These are phyloP conservation scores for Simmondsia chinensis DNA, from an alignment of 148 eudicot species.

Conservation along the genomic window DNA sequence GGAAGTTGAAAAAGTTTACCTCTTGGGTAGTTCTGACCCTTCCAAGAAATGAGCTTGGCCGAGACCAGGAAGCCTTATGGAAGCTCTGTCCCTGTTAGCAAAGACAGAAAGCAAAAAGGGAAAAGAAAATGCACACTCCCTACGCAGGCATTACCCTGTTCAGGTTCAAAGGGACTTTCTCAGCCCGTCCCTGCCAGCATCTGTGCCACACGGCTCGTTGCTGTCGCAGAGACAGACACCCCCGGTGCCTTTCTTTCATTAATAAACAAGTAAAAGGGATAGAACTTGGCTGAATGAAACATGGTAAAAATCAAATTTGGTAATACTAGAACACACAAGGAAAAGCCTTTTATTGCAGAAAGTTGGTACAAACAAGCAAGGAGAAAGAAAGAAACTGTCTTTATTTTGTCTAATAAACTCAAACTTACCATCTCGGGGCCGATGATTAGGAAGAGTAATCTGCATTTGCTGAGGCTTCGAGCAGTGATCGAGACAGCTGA, in stretches of 20 bases:
- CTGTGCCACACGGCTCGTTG: conserved; percentile 16
- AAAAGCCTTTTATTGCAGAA: conserved; percentile 12
- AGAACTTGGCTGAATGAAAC: too few relatives aligned
- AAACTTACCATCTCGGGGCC: conserved; percentile 35
- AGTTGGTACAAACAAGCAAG: conserved; percentile 12
- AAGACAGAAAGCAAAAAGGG: conserved; percentile 28
- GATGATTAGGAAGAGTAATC: conserved; percentile 17
- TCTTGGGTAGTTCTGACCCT: too few relatives aligned
- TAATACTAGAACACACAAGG: too few relatives aligned
- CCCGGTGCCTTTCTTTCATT: conserved; percentile 89
- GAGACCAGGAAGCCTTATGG: conserved; percentile 9
- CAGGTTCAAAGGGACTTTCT: conserved; percentile 99
- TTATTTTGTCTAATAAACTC: conserved; percentile 19
- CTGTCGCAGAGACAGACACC: conserved; percentile 80
- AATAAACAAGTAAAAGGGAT: conserved; percentile 20
- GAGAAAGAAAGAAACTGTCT: conserved; percentile 5
- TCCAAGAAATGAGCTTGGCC: conserved; percentile 18
- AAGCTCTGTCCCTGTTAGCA: conserved; percentile 35
- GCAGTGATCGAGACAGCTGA: conserved; percentile 8
- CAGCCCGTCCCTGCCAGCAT: conserved; percentile 59
- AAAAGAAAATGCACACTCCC: conserved; percentile 89
- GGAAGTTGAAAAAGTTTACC: too few relatives aligned
- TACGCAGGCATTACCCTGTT: conserved; percentile 99
- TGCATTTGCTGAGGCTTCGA: conserved; percentile 29
- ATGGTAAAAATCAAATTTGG: background rate